Base-by-base conservation (phyloP, 2,329 filamentous ascomycete species). In the Eutypella sp. region DNA sequence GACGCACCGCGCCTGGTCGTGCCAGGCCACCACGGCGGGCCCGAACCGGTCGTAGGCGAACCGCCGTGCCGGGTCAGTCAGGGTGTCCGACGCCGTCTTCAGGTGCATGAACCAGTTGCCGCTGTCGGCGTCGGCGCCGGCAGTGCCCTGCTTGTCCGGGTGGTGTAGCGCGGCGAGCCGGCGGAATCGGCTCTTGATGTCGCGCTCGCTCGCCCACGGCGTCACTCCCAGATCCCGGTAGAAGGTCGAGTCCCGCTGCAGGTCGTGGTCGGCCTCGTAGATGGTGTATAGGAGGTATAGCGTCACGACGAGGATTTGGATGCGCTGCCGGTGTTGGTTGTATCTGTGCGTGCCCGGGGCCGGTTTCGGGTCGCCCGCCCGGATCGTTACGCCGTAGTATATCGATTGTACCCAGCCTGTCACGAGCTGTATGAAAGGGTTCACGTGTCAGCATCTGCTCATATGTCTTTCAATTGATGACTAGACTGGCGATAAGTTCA, bases 11-110 rank as follows among this genome's bases (percentile, higher is more conserved):
- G 25, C 25, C 29, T 33, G 29, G 29, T 11, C 29, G 13, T 77
- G 71, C 84, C 85, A 92, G 8, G 65, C 63, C 11, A 85, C 65
- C 18, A 91, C 75, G 23, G 81, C 80, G 1, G 88, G 84, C 0
- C 91, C 91, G 63, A 96, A 90, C 40, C 89, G 82, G 62, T 96
- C 89, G 68, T 96, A 96, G 7, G 89, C 90, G 63, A 93, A 95
- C 46, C 89, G 78, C 59, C 79, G 83, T 1, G 81, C 82, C 2
- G 87, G 81, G 60, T 93, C 82, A n/a, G 81, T 70, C 15, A 96
- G 79, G 1, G 85, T 88, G 58, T 97, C 93, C 59, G 89, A 81
- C 5, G 89, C 90, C 39, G 83, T 73, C 71, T 91, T 92, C 58
- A 97, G 76, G 58, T 87, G 82, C 40, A 96, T 82, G 67, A 95